Base-by-base conservation (phyloP, 257 asterid genomes). In the Thymus quinquecostatus region DNA sequence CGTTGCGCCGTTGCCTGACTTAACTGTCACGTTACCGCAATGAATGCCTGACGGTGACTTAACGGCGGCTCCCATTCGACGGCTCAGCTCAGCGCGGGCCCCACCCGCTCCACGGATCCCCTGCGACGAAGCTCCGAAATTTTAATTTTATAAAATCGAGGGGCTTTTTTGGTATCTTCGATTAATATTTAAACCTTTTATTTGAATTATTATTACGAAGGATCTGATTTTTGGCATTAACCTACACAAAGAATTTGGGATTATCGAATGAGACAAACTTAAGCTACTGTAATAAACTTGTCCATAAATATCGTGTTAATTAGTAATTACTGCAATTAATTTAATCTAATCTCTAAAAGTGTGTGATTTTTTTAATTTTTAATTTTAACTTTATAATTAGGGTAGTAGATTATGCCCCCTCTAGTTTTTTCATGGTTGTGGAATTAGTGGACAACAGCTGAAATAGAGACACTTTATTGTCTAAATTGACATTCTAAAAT, bases 21-120 rank as follows among this genome's bases (percentile, higher is more conserved):
- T 72, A 62, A 78, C 73, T 65, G 72, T 69, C 80, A 75, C 82
- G 78, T 74, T 71, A 67, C 3, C 34, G 45, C 68, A 60, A 75
- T 83, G 59, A 78, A 75, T 83, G 72, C 63, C 64, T 3, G 81
- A 66, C 82, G 75, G 78, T 45, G 81, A 82, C 83, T 54, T 69
- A 73, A 82, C 84, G 82, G 78, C 82, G 74, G 33, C 56, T 59
- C 28, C 43, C 63, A 60, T 59, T 75, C 64, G 74, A 77, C 81
- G 83, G 78, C 82, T 57, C 49, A 10, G 44, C 66, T 50, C 62
- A 66, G 68, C 9, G 0, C 8, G 68, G 82, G 72, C 30, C 82
- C 82, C 82, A 53, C 67, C 55, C 55, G 9, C 64, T 64, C 72
- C 63, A 44, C 72, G 45, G 76, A 50, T 68, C 62, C 54, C 65